A percentile compares a stretch with the other conserved stretches of the same genome.
These are phyloP conservation scores for Nigrograna mackinnonii DNA, from an alignment of 2,329 filamentous ascomycete species.

Conservation along the genomic window DNA sequence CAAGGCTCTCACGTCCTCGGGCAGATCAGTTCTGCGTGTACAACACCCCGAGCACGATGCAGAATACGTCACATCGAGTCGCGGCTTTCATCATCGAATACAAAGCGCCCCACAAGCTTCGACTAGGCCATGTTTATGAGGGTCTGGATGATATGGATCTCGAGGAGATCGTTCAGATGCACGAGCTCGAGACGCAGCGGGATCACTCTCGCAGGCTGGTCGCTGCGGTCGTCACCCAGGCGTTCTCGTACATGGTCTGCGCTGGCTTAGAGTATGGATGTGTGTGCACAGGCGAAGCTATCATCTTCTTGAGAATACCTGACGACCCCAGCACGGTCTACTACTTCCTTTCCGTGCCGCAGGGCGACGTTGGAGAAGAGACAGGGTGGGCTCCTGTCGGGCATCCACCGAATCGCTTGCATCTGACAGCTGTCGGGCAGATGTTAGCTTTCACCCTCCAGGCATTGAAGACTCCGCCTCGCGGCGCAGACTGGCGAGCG, in stretches of 20 bases:
- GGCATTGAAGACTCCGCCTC: background rate
- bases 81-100: slow-evolving; percentile 1
- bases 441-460: background rate
- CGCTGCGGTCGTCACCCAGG: background rate
- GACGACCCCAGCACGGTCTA: background rate
- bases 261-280: background rate
- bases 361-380: background rate
- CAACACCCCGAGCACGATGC: background rate
- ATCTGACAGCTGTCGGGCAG: background rate
- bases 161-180: background rate
- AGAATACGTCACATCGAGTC: background rate
- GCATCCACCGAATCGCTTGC: background rate
- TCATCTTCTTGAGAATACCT: background rate
- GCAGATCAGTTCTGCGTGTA: slow-evolving; percentile 6
- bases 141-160: background rate
- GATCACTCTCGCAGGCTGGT: background rate
- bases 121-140: background rate
- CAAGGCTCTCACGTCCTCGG: slow-evolving; percentile 11
- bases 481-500: background rate
- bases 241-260: background rate
- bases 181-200: background rate
- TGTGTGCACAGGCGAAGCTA: background rate
- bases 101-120: slow-evolving; percentile 1
- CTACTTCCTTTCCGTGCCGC: background rate
- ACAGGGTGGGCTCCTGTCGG: background rate